Conservation (phyloP, 192 early-diverging fungal species). For the Dissophora ornata region DNA sequence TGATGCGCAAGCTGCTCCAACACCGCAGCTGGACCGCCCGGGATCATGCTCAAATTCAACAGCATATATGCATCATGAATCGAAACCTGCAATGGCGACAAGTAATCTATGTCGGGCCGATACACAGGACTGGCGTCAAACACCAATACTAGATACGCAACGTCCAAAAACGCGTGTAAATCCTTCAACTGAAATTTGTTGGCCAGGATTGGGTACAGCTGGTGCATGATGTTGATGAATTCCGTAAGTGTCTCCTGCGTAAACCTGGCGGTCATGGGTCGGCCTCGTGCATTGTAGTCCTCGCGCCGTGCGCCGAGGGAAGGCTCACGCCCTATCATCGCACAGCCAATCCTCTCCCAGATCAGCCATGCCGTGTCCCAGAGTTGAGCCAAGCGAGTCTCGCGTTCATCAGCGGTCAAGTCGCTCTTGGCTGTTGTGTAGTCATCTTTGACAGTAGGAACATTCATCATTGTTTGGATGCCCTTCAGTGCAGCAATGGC, state of each 20-base stretch:
- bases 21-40: slow-evolving; percentile 36
- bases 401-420: slow-evolving; percentile 26
- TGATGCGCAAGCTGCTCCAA: slow-evolving; percentile 33
- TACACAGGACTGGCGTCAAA: slow-evolving; percentile 72
- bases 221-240: slow-evolving; percentile 69
- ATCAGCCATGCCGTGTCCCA: slow-evolving; percentile 73
- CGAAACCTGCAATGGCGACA: slow-evolving; percentile 75
- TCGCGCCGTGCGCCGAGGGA: slow-evolving; percentile 19
- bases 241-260: slow-evolving; percentile 80
- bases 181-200: slow-evolving; percentile 66
- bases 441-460: slow-evolving; percentile 11
- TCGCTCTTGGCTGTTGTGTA: background rate
- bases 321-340: slow-evolving; percentile 57
- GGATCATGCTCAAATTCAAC: slow-evolving; percentile 44
- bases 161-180: slow-evolving; percentile 58
- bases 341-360: slow-evolving; percentile 81
- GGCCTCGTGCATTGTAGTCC: slow-evolving; percentile 31
- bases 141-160: slow-evolving; percentile 66
- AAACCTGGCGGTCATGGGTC: slow-evolving; percentile 56
- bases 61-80: slow-evolving; percentile 70
- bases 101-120: slow-evolving; percentile 67
- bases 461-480: slow-evolving; percentile 69
- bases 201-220: slow-evolving; percentile 69
- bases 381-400: slow-evolving; percentile 51
- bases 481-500: slow-evolving; percentile 79